Percentiles rank a stretch among this genome's conserved stretches.
Conservation (phyloP, 306 rosid genomes). For the Lablab purpureus region DNA sequence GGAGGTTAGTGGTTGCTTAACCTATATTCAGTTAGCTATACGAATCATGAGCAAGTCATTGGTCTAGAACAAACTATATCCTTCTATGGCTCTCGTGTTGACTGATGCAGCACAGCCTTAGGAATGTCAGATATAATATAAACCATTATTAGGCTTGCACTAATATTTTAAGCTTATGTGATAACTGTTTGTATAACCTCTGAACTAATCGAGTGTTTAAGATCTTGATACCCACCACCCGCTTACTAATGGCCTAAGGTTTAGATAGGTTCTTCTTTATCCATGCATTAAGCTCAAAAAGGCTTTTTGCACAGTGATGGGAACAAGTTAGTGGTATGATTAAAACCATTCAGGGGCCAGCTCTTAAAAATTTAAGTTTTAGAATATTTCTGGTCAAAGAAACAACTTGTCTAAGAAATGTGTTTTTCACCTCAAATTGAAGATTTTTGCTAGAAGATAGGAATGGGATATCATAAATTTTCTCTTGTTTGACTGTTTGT, state of each 20-base stretch:
- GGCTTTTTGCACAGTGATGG: neutral
- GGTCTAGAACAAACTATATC: conserved; percentile 16
- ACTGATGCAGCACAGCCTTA: conserved; percentile 12
- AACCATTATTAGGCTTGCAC: conserved; percentile 29
- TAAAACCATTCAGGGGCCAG: neutral
- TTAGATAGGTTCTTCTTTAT: neutral
- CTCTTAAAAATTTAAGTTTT: neutral
- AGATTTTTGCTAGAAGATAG: neutral
- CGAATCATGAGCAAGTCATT: conserved; percentile 23
- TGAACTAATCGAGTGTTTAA: neutral
- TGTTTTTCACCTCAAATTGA: neutral
- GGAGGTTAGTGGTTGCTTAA: conserved; percentile 65
- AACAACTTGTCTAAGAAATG: conserved; percentile 2
- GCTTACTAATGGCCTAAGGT: neutral
- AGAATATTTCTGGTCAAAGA: conserved; percentile 18
- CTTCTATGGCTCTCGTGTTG: neutral
- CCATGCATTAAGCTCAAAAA: conserved; percentile 22
- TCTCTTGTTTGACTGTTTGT: neutral
- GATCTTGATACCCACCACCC: conserved; percentile 9
- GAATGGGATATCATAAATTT: neutral
- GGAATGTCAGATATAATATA: neutral
- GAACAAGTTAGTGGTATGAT: neutral
- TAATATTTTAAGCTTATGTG: conserved; percentile 28
- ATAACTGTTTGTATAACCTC: conserved; percentile 1
- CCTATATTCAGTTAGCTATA: conserved; percentile 20